A percentile compares a stretch with the other conserved stretches of the same genome.
Evolutionary conservation across 768 basidiomycete species (phyloP).

Genomic region (Russula vinacea): DNA sequence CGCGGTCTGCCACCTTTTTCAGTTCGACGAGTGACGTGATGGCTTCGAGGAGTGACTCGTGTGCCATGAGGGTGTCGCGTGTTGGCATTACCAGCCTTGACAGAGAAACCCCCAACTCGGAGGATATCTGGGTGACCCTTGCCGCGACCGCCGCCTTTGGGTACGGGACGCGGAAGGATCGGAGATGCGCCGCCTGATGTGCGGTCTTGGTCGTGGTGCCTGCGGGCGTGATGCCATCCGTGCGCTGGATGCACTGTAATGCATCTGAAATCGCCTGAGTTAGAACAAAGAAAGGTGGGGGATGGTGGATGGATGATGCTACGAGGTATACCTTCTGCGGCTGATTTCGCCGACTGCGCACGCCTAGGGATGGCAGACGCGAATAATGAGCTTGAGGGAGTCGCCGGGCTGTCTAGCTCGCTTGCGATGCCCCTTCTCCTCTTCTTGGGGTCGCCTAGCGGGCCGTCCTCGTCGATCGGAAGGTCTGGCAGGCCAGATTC

Average conservation of each 20-base stretch:
- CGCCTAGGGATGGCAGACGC: slow-evolving; percentile 19
- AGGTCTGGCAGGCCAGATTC: slow-evolving; percentile 83
- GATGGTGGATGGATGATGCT: neutral
- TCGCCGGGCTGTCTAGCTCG: slow-evolving; percentile 48
- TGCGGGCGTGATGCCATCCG: slow-evolving; percentile 49
- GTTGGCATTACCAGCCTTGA: slow-evolving; percentile 93
- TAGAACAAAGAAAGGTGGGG: slow-evolving; percentile 21
- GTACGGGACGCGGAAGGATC: slow-evolving; percentile 79
- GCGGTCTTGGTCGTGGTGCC: slow-evolving; percentile 68
- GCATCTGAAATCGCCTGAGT: slow-evolving; percentile 46
- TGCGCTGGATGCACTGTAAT: slow-evolving; percentile 69
- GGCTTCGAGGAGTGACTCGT: slow-evolving; percentile 72
- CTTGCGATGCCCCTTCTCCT: slow-evolving; percentile 48
- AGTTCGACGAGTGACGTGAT: slow-evolving; percentile 77
- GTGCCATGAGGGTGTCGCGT: slow-evolving; percentile 65
- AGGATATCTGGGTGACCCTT: slow-evolving; percentile 72
- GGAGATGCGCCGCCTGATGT: slow-evolving; percentile 76
- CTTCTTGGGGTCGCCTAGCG: slow-evolving; percentile 48
- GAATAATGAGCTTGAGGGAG: slow-evolving; percentile 40
- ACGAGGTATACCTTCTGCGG: slow-evolving; percentile 50
- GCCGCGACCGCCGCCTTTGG: slow-evolving; percentile 72
- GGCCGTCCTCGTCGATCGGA: slow-evolving; percentile 60
- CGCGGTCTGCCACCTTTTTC: slow-evolving; percentile 82
- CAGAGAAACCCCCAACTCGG: slow-evolving; percentile 71
- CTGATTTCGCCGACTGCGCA: slow-evolving; percentile 53